phyloP scores from a whole-genome alignment of 257 asterid genomes.

The Lithospermum erythrorhizon region DNA sequence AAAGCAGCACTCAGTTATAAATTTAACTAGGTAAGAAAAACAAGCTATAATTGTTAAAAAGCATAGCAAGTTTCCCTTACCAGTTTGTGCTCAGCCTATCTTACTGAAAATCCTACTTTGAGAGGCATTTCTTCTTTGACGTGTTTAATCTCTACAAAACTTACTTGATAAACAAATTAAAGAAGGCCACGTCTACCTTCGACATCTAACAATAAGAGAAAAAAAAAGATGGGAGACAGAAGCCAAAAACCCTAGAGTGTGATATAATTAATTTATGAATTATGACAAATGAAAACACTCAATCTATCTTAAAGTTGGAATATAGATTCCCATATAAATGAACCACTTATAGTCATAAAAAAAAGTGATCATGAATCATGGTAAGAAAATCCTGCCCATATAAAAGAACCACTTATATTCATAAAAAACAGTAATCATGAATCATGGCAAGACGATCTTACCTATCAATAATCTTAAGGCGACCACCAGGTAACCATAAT shows the following conservation, averaged over 20 bases:
- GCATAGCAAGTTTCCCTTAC: too few species aligned
- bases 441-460: slow-evolving; percentile 7
- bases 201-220: not conserved
- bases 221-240: too few species aligned
- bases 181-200: not conserved
- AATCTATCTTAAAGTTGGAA: not conserved
- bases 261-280: too few species aligned
- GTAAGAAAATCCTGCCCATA: slow-evolving; percentile 39
- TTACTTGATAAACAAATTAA: not conserved
- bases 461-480: slow-evolving; percentile 92
- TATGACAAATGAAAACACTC: not conserved
- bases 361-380: not conserved
- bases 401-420: not conserved
- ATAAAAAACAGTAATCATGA: not conserved
- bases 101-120: not conserved
- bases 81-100: not conserved
- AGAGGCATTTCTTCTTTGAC: not conserved
- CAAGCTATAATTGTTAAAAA: too few species aligned
- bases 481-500: slow-evolving; percentile 91
- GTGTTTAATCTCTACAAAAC: not conserved
- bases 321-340: not conserved
- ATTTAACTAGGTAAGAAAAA: too few species aligned
- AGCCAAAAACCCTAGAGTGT: too few species aligned
- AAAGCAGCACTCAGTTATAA: not conserved
- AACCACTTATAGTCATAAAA: not conserved